Conservation (phyloP, 768 basidiomycete genomes). For the Phylloporus sp. region DNA sequence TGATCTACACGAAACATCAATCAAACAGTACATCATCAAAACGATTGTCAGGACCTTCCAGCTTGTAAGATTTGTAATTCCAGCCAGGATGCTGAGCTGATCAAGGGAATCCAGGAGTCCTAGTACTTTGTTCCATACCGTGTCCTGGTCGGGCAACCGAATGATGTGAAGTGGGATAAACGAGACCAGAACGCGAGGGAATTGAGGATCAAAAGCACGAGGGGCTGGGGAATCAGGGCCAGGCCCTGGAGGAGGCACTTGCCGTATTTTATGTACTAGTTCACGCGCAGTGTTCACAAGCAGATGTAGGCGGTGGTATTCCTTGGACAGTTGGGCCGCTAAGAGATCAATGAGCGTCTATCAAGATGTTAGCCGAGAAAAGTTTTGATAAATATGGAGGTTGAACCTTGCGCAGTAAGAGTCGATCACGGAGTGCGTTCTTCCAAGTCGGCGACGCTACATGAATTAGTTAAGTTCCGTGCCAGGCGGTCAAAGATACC, state of each 20-base stretch:
- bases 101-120: conserved; percentile 53
- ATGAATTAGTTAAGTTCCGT: conserved; percentile 6
- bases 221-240: conserved; percentile 43
- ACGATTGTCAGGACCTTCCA: conserved; percentile 53
- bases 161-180: conserved; percentile 67
- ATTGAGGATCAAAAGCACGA: conserved; percentile 61
- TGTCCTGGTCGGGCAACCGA: conserved; percentile 42
- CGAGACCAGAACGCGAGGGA: conserved; percentile 63
- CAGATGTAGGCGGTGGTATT: conserved; percentile 19
- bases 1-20: conserved; percentile 33
- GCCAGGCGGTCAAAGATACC: conserved; percentile 25
- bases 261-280: conserved; percentile 10
- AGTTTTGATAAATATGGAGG: neutral
- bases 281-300: conserved; percentile 19
- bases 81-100: conserved; percentile 46
- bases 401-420: conserved; percentile 56
- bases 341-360: conserved; percentile 28
- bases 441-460: conserved; percentile 48
- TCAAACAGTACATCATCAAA: neutral
- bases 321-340: conserved; percentile 23
- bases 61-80: conserved; percentile 41
- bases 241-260: conserved; percentile 36
- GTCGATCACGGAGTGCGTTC: conserved; percentile 47
- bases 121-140: conserved; percentile 50
- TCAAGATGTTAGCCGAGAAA: conserved; percentile 4